A percentile compares a stretch with the other conserved stretches of the same genome.
Evolutionary conservation across 2,329 filamentous ascomycete species (phyloP).

Genomic region (Fusarium pseudocircinatum): DNA sequence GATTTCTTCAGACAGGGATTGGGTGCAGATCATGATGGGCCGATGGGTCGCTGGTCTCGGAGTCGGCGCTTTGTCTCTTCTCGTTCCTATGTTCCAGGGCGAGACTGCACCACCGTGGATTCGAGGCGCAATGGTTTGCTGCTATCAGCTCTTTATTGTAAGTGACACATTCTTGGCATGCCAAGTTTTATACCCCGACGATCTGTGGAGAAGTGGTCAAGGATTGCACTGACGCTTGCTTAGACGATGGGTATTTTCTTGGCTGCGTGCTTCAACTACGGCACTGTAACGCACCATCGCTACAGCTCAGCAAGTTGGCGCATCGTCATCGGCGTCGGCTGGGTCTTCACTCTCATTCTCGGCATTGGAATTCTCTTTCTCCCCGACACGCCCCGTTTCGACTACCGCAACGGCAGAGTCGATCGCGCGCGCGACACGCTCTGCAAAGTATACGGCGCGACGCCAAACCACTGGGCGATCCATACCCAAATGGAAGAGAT

Average conservation of each 20-base stretch:
- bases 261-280: slow-evolving; percentile 69
- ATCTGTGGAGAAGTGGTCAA: background rate
- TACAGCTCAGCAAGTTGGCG: slow-evolving; percentile 66
- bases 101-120: slow-evolving; percentile 75
- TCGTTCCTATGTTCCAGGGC: slow-evolving; percentile 79
- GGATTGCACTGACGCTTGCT: background rate
- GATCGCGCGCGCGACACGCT: slow-evolving; percentile 60
- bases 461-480: slow-evolving; percentile 55
- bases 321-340: slow-evolving; percentile 65
- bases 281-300: slow-evolving; percentile 60
- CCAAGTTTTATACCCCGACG: background rate
- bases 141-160: slow-evolving; percentile 77
- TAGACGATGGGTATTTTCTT: slow-evolving; percentile 67
- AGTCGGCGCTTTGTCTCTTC: slow-evolving; percentile 71
- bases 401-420: slow-evolving; percentile 58
- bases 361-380: slow-evolving; percentile 60
- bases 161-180: background rate
- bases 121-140: slow-evolving; percentile 70
- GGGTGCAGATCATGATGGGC: slow-evolving; percentile 74
- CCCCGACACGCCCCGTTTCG: slow-evolving; percentile 62
- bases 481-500: slow-evolving; percentile 64
- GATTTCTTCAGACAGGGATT: slow-evolving; percentile 62
- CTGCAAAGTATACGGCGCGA: slow-evolving; percentile 58
- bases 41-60: slow-evolving; percentile 73
- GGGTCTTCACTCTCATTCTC: slow-evolving; percentile 60